phyloP scores from a whole-genome alignment of 2,329 filamentous ascomycete species.

The Pestalotiopsis sp. region DNA sequence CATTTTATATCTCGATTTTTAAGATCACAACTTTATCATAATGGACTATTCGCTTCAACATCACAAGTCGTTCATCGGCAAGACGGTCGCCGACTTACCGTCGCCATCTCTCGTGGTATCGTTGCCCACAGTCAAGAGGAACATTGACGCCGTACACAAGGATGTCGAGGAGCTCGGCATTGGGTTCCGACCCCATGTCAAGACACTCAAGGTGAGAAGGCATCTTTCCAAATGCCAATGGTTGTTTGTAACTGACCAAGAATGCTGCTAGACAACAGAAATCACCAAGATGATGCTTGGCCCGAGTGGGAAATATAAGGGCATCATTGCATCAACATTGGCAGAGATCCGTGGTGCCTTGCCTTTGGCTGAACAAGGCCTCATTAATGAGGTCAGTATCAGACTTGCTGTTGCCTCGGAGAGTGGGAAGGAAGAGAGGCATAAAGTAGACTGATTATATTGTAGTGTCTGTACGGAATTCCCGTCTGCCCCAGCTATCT shows the following conservation, averaged over 20 bases:
- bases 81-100: neutral
- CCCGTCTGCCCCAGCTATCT: conserved; percentile 2
- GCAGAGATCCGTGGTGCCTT: conserved; percentile 9
- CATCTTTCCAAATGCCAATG: neutral
- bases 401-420: neutral
- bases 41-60: conserved; percentile 8
- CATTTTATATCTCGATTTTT: too few relatives aligned
- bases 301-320: neutral
- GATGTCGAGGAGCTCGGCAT: conserved; percentile 9
- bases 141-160: conserved; percentile 3
- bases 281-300: conserved; percentile 9
- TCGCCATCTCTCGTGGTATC: neutral
- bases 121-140: neutral
- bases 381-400: neutral
- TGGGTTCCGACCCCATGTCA: conserved; percentile 8
- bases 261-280: neutral
- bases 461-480: neutral
- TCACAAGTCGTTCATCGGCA: conserved; percentile 6
- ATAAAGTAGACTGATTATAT: neutral
- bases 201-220: conserved; percentile 5
- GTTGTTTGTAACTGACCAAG: neutral
- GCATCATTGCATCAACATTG: neutral
- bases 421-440: neutral
- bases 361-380: neutral
- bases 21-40: neutral